Base-by-base conservation (phyloP, 805 yeast species). In the Candida adriatica region DNA sequence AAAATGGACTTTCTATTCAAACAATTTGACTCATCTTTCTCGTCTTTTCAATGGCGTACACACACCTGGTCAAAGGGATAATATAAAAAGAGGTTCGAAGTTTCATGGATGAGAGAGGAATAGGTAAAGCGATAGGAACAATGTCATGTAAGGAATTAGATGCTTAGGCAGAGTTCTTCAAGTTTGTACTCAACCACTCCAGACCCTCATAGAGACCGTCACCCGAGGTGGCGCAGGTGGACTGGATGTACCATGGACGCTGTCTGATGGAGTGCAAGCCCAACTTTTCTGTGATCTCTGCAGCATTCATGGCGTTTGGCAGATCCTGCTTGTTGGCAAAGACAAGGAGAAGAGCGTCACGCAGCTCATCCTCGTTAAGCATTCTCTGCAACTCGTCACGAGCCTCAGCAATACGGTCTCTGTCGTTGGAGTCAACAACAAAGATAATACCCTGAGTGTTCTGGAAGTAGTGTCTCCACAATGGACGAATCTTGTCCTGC, bases 211-310 rank as follows among this genome's bases (percentile, higher is more conserved):
- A 83, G 58, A 87, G 73, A 73, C 97, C 97, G 62, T 88, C 96
- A 70, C 97, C 98, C 43, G 97, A 84, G 49, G 96, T 90, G 50
- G 98, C 98, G 71, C 97, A 88, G 45, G 97, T 85, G 49, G 98
- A 86, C 71, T 90, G 96, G 62, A 92, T 90, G 70, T 83, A 90
- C 98, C 98, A 92, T 56, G 95, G 95, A 70, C 97, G 85, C 72
- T 88, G 95, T 73, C 95, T 83, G 63, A 92, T 81, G 35, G 96
- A 85, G 64, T 88, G 96, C 59, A 90, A 80, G 46, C 96, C 96
- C 56, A 90, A 76, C 67, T 86, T 87, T 68, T 87, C 96, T 51
- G 96, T 87, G 64, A 90, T 84, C 72, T 90, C 97, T 48, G 96
- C 95, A 48, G 97, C 96, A 62, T 84, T 84, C 96, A 90, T 88